These are phyloP conservation scores for Kockiozyma suomiensis DNA, from an alignment of 805 yeast species.

Conservation along the genomic window DNA sequence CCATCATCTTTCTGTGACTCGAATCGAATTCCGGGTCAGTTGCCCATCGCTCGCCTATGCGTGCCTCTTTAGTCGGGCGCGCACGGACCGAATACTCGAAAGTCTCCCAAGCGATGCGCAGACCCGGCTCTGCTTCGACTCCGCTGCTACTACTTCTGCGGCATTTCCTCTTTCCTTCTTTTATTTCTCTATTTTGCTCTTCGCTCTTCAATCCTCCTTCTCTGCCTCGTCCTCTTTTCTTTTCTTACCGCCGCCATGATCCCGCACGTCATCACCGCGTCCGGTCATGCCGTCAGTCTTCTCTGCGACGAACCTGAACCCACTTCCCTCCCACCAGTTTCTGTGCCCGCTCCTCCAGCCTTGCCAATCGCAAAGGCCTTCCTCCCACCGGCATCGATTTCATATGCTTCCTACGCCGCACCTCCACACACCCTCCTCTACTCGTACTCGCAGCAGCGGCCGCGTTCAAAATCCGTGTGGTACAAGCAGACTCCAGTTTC, in stretches of 20 bases:
- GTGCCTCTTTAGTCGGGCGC: constrained; percentile 10
- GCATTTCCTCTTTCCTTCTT: no score
- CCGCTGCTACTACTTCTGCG: no score
- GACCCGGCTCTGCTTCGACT: no score
- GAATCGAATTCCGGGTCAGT: no score
- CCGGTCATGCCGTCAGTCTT: constrained; percentile 27
- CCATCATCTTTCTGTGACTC: neutral
- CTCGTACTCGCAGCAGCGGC: neutral
- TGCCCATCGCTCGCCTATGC: constrained; percentile 15
- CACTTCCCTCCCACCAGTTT: neutral
- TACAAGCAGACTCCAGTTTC: neutral
- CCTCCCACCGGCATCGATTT: no score
- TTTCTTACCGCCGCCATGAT: constrained; percentile 13
- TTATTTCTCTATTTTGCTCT: no score
- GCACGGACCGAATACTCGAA: constrained; percentile 1
- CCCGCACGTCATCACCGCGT: constrained; percentile 28
- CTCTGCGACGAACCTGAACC: constrained; percentile 28
- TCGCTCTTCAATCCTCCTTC: neutral
- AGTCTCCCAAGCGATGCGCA: constrained; percentile 3
- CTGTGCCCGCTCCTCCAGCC: neutral
- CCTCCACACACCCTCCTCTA: neutral
- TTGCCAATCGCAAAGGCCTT: no score
- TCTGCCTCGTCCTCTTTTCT: neutral
- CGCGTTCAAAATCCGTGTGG: neutral
- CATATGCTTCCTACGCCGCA: no score